Base-by-base conservation (phyloP, 495 filamentous ascomycete genomes). In the Penicillium riverlandense region DNA sequence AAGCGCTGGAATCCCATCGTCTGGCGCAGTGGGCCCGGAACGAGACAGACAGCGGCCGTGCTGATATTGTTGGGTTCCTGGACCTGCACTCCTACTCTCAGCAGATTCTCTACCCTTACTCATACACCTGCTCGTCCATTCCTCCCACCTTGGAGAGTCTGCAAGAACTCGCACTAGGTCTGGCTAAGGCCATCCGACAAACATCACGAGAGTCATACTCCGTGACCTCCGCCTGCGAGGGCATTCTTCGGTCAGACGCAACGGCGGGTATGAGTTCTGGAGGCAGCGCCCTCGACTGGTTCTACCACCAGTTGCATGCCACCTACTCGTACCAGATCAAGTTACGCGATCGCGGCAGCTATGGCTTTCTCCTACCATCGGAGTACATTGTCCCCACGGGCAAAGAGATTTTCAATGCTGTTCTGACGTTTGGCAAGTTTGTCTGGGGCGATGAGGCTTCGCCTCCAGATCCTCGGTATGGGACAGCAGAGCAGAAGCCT, bases 11-110 rank as follows among this genome's bases (percentile, higher is more conserved):
- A 67, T 79, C 91, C 2, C 74, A 74, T 22, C 66, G 72, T 14
- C 66, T 98, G 15, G 86, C 88, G 8, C 73, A 85, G 30, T 98
- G 92, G 91, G 86, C 85, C 0, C 77, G 74, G 50, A 95, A 95
- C 53, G 79, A 95, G 59, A 90, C 86, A 0, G 71, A 81, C 11
- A 70, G 76, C 47, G 80, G 86, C 56, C 78, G 79, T 30, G 76
- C 78, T 10, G 72, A 83, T 28, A 84, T 98, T 47, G 77, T 88
- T 11, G 89, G 81, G 2, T 86, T 95, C 45, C 66, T 98, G 13
- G 92, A 98, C 63, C 71, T 98, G 28, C 92, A 98, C 58, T 92
- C 87, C 22, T 98, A 98, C 66, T 91, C 88, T 13, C 91, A 98
- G 65, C 87, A 96, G 65, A 82, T 98, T 27, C 73, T 96, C 8